Evolutionary conservation across 441 rosid genomes (phyloP).

Genomic region (Gossypium schwendimanii): DNA sequence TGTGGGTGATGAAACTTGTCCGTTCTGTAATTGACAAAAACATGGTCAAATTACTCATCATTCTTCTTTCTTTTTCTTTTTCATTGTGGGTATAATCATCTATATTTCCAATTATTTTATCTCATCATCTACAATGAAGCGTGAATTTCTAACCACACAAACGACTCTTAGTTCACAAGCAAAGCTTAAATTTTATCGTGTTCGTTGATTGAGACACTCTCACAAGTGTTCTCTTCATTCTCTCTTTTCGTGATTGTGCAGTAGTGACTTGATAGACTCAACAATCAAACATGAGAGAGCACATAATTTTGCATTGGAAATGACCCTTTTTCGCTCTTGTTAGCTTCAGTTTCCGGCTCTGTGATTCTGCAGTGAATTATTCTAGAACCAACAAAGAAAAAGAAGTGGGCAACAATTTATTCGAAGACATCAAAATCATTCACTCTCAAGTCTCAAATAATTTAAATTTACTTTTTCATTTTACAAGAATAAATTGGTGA

Average conservation of each 20-base stretch:
- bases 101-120: not conserved
- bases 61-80: not conserved
- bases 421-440: not conserved
- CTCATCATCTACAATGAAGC: not conserved
- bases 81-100: not conserved
- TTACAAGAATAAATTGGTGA: constrained; percentile 4
- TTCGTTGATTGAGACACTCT: not conserved
- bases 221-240: not conserved
- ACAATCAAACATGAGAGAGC: not conserved
- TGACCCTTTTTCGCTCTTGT: not conserved
- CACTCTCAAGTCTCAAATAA: not conserved
- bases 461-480: not conserved
- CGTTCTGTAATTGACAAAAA: not conserved
- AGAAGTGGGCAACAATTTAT: not conserved
- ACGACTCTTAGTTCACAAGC: not conserved
- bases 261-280: not conserved
- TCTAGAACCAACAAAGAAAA: not conserved
- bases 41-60: not conserved
- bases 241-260: not conserved
- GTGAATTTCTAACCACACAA: constrained; percentile 1
- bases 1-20: not conserved
- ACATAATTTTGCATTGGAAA: not conserved
- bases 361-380: constrained; percentile 4
- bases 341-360: not conserved
- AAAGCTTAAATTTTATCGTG: not conserved